A percentile compares a stretch with the other conserved stretches of the same genome.
These are phyloP conservation scores for Beauveria scarabaeidicola DNA, from an alignment of 2,329 filamentous ascomycete genomes.

Conservation along the genomic window DNA sequence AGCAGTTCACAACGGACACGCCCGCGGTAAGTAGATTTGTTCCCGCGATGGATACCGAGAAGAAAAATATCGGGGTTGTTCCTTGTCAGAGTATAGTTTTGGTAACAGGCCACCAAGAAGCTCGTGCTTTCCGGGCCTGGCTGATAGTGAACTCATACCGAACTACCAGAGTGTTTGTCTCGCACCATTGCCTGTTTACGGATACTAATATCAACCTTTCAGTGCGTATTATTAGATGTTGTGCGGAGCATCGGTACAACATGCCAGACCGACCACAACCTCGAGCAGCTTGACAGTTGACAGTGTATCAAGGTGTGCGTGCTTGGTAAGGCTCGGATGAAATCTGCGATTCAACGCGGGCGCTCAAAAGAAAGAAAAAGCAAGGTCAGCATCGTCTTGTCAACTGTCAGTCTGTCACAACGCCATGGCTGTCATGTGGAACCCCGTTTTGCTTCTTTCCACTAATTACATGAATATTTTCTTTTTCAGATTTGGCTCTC, in stretches of 20 bases:
- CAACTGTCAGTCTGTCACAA: too few relatives aligned
- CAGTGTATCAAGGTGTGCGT: not conserved
- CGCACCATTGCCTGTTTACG: not conserved
- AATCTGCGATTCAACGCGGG: not conserved
- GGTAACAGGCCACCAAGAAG: not conserved
- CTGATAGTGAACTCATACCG: not conserved
- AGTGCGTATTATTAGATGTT: not conserved
- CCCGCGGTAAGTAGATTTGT: not conserved
- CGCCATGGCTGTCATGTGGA: not conserved
- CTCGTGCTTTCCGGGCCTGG: not conserved
- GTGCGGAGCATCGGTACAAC: not conserved
- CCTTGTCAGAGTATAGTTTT: not conserved
- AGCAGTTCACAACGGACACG: not conserved
- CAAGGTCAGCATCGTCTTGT: not conserved
- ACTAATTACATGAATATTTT: not conserved
- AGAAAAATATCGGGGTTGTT: not conserved
- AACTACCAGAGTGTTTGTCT: not conserved
- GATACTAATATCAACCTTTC: too few relatives aligned
- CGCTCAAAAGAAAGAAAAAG: not conserved
- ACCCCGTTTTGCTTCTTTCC: conserved; percentile 1
- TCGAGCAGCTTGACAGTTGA: too few relatives aligned
- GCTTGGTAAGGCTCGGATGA: not conserved
- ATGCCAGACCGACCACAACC: not conserved
- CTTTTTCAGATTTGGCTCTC: not conserved
- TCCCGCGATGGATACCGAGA: not conserved